Evolutionary conservation across 257 asterid species (phyloP), one percentile per base, ranked within the genome.

Genomic region (Fraxinus americana): DNA sequence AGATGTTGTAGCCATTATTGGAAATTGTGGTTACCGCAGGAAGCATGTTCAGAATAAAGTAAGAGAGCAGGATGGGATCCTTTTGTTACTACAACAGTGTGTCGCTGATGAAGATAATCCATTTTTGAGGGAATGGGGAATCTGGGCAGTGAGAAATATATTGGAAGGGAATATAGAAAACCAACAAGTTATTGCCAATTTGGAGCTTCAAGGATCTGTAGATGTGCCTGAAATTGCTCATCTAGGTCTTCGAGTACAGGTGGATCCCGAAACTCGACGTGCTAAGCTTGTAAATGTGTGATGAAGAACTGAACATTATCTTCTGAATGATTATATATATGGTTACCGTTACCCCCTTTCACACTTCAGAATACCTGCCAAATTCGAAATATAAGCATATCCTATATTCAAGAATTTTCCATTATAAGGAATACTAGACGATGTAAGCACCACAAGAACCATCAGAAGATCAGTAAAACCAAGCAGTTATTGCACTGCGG

Each of bases 61-160:
- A 34, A 85, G 98, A 77, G 91, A 86, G 82, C 77, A 76, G 66
- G 83, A 86, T 48, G 98, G 93, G 48, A 87, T 93, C 78, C 88
- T 89, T 75, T 52, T 90, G 23, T 32, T 95, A 85, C 78, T 95
- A 73, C 98, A 95, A 63, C 96, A 95, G 75, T 84, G 96, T 54
- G 96, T 88, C 71, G 67, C 80, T 50, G 98, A 93, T 78, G 99
- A 91, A 76, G 97, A 95, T 52, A 95, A 89, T 77, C 97, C 99
- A 0, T 95, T 87, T 79, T 76, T 91, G 87, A 93, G 98, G 87
- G 98, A 95, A 71, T 93, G 98, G 98, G 99, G 99, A 50, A 82
- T 95, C 63, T 95, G 96, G 96, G 54, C 89, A 1, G 77, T 86
- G 79, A 88, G 94, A 73, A 93, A 90, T 85, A 13, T 93, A 65